These are phyloP conservation scores for Chara braunii DNA, from an alignment of 139 green algal genomes.

Conservation along the genomic window DNA sequence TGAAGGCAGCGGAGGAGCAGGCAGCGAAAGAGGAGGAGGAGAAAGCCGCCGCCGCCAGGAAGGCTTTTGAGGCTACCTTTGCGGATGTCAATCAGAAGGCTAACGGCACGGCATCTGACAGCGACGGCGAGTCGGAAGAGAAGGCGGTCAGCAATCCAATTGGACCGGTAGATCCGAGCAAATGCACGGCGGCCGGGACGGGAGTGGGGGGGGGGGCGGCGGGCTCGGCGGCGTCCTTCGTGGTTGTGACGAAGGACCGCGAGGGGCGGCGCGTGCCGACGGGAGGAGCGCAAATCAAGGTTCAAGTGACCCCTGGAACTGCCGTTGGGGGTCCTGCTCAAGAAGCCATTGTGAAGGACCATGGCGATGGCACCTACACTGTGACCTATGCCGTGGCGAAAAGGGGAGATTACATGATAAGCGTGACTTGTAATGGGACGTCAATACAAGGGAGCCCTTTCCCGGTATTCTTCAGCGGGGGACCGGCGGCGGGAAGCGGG, in stretches of 20 bases:
- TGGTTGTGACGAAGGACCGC: constrained; percentile 53
- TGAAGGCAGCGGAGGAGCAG: constrained; percentile 29
- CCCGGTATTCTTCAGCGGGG: constrained; percentile 76
- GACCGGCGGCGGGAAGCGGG: constrained; percentile 21
- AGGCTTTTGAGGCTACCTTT: constrained; percentile 23
- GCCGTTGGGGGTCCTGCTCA: constrained; percentile 17
- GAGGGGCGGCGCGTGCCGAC: constrained; percentile 44
- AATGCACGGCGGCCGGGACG: constrained; percentile 52
- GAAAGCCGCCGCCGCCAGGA: constrained; percentile 18
- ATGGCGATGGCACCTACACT: constrained; percentile 73
- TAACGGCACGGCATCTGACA: neutral
- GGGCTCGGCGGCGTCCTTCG: constrained; percentile 47
- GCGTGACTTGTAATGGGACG: constrained; percentile 56
- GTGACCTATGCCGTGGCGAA: constrained; percentile 60
- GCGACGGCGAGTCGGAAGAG: neutral
- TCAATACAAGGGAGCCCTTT: constrained; percentile 73
- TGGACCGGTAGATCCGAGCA: constrained; percentile 51
- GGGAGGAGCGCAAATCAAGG: constrained; percentile 53
- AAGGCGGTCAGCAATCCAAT: constrained; percentile 30
- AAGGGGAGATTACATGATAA: constrained; percentile 72
- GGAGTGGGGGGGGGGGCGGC: constrained; percentile 59
- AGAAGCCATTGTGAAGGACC: constrained; percentile 54
- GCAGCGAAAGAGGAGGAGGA: constrained; percentile 18
- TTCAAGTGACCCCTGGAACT: constrained; percentile 40
- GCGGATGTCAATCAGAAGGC: neutral